These are phyloP conservation scores for Herpotrichia juniperi DNA, from an alignment of 2,329 filamentous ascomycete species.

Conservation along the genomic window DNA sequence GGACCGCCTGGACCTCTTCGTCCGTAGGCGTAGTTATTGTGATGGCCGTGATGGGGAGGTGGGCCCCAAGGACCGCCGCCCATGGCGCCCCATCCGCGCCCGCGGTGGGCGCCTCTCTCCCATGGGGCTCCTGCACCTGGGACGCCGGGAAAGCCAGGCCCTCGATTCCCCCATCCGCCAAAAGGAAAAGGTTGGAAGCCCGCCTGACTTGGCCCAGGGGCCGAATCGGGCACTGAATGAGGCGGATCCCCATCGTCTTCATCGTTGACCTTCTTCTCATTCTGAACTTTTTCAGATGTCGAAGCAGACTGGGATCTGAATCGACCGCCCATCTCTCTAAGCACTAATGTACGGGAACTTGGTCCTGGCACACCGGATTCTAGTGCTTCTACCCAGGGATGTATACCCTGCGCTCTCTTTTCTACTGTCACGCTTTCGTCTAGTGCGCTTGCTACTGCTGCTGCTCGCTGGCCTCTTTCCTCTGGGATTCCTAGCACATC, in stretches of 20 bases:
- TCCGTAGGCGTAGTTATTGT: no score
- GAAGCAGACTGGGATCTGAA: neutral
- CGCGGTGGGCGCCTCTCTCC: neutral
- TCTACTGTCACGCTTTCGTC: conserved; percentile 17
- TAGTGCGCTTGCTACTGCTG: conserved; percentile 21
- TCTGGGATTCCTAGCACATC: conserved; percentile 24
- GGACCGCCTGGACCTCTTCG: neutral
- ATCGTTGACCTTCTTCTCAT: neutral
- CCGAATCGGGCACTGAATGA: conserved; percentile 28
- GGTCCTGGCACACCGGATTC: conserved; percentile 25
- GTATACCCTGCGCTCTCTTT: conserved; percentile 29
- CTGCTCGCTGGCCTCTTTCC: conserved; percentile 27
- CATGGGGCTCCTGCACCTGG: neutral
- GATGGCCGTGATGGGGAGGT: neutral
- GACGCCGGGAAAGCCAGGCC: neutral
- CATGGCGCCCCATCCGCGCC: neutral
- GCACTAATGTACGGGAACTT: conserved; percentile 16
- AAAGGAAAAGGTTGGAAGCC: neutral
- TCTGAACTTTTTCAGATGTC: neutral
- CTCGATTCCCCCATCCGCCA: neutral
- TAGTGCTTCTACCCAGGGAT: conserved; percentile 38
- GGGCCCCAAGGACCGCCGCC: neutral
- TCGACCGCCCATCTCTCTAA: conserved; percentile 24
- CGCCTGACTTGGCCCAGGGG: neutral
- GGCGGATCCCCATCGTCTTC: conserved; percentile 26